Evolutionary conservation across 2,329 filamentous ascomycete genomes (phyloP).

Genomic region (Fusarium napiforme): DNA sequence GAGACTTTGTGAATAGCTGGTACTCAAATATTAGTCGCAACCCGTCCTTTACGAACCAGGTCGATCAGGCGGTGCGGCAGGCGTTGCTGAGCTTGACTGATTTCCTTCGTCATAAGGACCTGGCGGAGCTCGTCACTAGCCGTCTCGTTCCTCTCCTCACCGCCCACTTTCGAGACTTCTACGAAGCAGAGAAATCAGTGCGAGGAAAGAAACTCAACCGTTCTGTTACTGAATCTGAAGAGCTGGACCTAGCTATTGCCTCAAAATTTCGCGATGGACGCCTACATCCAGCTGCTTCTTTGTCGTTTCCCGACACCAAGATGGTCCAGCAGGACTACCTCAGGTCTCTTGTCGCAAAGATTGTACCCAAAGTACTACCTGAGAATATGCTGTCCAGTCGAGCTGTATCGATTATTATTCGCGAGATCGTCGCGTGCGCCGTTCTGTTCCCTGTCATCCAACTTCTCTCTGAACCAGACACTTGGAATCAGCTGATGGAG

Average conservation of each 20-base stretch:
- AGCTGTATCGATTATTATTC: slow-evolving; percentile 81
- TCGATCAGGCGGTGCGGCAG: slow-evolving; percentile 81
- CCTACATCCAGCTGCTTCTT: slow-evolving; percentile 84
- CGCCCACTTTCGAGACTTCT: slow-evolving; percentile 87
- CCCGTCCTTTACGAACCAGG: slow-evolving; percentile 83
- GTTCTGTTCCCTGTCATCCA: slow-evolving; percentile 85
- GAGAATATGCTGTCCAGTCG: slow-evolving; percentile 79
- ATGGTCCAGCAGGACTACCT: slow-evolving; percentile 89
- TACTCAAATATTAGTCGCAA: slow-evolving; percentile 86
- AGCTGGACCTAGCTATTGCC: slow-evolving; percentile 95
- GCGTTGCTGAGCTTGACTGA: slow-evolving; percentile 78
- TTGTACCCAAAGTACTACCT: slow-evolving; percentile 82
- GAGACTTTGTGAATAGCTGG: slow-evolving; percentile 91
- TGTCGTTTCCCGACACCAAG: slow-evolving; percentile 86
- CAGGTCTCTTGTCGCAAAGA: slow-evolving; percentile 74
- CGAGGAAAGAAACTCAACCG: slow-evolving; percentile 88
- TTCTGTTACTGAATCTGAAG: slow-evolving; percentile 93
- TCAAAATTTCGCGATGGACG: slow-evolving; percentile 90
- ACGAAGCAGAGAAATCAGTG: slow-evolving; percentile 87
- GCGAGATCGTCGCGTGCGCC: slow-evolving; percentile 93
- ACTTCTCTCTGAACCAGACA: slow-evolving; percentile 89
- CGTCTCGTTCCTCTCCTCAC: slow-evolving; percentile 89
- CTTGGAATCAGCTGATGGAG: slow-evolving; percentile 97
- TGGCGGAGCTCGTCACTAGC: slow-evolving; percentile 85
- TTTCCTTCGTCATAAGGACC: slow-evolving; percentile 78